Base-by-base conservation (phyloP, 1,139 yeast species). In the Yarrowia galli region DNA sequence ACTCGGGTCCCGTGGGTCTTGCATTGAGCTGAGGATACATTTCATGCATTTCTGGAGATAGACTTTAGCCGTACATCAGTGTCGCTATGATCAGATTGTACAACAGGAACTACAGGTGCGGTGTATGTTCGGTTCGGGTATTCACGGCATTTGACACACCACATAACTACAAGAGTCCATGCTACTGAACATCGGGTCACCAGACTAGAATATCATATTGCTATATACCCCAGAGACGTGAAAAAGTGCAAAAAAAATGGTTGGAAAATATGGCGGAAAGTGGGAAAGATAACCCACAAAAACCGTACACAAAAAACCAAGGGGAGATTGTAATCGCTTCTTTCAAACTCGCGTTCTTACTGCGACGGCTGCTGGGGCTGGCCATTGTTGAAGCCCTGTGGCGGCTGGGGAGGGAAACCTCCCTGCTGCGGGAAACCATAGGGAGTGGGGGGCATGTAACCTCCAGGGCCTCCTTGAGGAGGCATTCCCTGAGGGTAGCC, bases 401-500 rank as follows among this genome's bases (percentile, higher is more conserved):
- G 69, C 28, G 69, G 69, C 38, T 71, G 74, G n/a, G 69, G 70
- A 43, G 51, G 64, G 53, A 43, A 51, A 4, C 58, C 32, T 28
- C 32, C 65, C 13, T 40, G 36, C 48, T 67, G 68, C 35, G 22
- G 60, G 51, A 48, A 58, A 10, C 66, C 67, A 23, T 58, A 42
- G 42, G 67, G 49, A 4, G 53, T 43, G 51, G 60, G 67, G 32
- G 58, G 58, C 60, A 64, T 61, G 49, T 49, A 49, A 12, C 53
- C 53, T 2, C 67, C 65, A 18, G 60, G 32, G 32, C 32, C 61
- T 23, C 36, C 58, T 58, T 69, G 69, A n/a, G 67, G 69, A 25
- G 71, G 71, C 46, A 65, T 54, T 36, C 69, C 68, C 66, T 67
- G 69, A 32, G 68, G 68, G 65, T 54, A 67, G 25, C 68, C 68